Evolutionary conservation across 1,284 basidiomycete genomes (phyloP).

Genomic region (Trametes versicolor): DNA sequence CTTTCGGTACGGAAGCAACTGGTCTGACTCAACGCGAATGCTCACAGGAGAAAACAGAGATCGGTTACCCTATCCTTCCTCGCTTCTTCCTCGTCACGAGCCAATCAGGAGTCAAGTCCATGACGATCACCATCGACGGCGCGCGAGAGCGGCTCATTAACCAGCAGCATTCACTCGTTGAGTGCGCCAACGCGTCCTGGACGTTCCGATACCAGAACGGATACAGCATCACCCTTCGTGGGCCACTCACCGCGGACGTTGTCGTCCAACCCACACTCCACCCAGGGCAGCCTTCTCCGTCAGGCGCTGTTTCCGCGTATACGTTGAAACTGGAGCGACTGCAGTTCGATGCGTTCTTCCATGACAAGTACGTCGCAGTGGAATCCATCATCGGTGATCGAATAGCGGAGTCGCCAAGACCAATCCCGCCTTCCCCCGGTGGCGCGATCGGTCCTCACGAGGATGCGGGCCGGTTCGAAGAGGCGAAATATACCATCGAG

Average conservation of each 20-base stretch:
- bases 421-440: slow-evolving; percentile 49
- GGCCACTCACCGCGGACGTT: slow-evolving; percentile 72
- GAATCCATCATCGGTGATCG: slow-evolving; percentile 65
- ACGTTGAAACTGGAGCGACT: slow-evolving; percentile 72
- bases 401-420: slow-evolving; percentile 52
- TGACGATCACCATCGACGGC: slow-evolving; percentile 77
- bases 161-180: slow-evolving; percentile 64
- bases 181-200: slow-evolving; percentile 77
- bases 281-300: slow-evolving; percentile 37
- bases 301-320: slow-evolving; percentile 27
- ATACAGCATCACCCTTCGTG: slow-evolving; percentile 76
- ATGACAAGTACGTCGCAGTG: slow-evolving; percentile 74
- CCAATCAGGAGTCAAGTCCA: slow-evolving; percentile 81
- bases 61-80: slow-evolving; percentile 78
- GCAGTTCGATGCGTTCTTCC: slow-evolving; percentile 71
- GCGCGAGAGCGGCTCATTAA: slow-evolving; percentile 67
- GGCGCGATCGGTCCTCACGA: slow-evolving; percentile 58
- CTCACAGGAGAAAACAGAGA: slow-evolving; percentile 57
- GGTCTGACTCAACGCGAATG: not conserved
- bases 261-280: slow-evolving; percentile 45
- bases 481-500: slow-evolving; percentile 66
- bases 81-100: slow-evolving; percentile 84
- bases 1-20: slow-evolving; percentile 65
- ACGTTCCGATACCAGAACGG: slow-evolving; percentile 80
- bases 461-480: slow-evolving; percentile 61